Evolutionary conservation across 2,329 filamentous ascomycete genomes (phyloP).

Genomic region (Scedosporium apiospermum): DNA sequence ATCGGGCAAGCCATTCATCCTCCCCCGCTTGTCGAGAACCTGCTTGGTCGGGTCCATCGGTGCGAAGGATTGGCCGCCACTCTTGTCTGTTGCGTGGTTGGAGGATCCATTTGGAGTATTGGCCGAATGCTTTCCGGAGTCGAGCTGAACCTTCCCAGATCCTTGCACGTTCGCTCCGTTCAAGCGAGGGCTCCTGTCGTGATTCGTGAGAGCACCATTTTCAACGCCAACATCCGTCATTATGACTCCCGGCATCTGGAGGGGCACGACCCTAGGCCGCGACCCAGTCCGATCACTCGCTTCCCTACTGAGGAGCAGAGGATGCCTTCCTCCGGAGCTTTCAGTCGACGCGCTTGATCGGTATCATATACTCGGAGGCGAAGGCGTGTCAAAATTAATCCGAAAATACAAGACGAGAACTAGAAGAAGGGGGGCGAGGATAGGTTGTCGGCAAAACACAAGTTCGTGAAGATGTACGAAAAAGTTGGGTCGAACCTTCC

Average conservation of each 20-base stretch:
- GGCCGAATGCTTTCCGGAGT: not conserved
- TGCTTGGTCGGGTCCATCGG: constrained; percentile 11
- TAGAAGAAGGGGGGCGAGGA: not conserved
- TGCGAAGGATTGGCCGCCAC: constrained; percentile 10
- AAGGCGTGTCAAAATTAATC: not conserved
- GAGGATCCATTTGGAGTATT: not conserved
- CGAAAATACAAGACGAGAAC: no score
- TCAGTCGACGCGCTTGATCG: not conserved
- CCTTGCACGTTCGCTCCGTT: constrained; percentile 23
- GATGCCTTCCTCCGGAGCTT: not conserved
- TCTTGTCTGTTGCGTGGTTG: constrained; percentile 2
- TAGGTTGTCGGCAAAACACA: not conserved
- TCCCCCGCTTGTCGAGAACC: constrained; percentile 17
- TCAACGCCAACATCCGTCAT: constrained; percentile 46
- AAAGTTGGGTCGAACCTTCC: not conserved
- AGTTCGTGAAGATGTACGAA: not conserved
- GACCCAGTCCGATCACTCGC: not conserved
- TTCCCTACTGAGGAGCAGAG: not conserved
- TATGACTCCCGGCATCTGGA: constrained; percentile 41
- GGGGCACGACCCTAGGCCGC: not conserved
- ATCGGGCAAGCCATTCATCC: constrained; percentile 50
- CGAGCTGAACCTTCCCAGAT: not conserved
- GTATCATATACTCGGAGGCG: not conserved
- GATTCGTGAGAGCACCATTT: constrained; percentile 44
- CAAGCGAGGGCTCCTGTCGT: constrained; percentile 37